Conservation (phyloP, 225 moss, liverwort and hornwort genomes). For the Physcomitrellopsis africana region DNA sequence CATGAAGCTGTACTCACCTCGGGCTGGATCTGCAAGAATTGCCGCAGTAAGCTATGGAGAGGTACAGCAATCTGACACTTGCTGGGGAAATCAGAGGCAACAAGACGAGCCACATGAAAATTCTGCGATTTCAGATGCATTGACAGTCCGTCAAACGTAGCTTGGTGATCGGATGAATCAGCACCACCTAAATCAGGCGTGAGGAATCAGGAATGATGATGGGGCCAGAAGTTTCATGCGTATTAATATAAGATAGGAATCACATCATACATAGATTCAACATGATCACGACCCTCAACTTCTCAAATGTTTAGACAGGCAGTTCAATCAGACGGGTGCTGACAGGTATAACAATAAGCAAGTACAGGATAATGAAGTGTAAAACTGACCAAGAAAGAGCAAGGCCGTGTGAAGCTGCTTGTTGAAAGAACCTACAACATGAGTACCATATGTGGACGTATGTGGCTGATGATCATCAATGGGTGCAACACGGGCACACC, state of each 20-base stretch:
- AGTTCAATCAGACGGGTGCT: slow-evolving; percentile 2
- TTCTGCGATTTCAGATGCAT: slow-evolving; percentile 59
- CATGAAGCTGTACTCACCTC: slow-evolving; percentile 60
- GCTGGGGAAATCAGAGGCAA: slow-evolving; percentile 71
- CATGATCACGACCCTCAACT: not conserved
- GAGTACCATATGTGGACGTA: slow-evolving; percentile 34
- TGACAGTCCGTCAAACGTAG: slow-evolving; percentile 73
- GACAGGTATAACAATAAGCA: slow-evolving; percentile 4
- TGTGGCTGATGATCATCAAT: slow-evolving; percentile 38
- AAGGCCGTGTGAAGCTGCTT: slow-evolving; percentile 88
- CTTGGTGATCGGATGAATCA: slow-evolving; percentile 83
- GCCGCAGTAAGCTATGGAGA: slow-evolving; percentile 76
- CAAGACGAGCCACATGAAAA: slow-evolving; percentile 89
- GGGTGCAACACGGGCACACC: slow-evolving; percentile 46
- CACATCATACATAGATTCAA: not conserved
- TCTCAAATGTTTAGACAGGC: not conserved
- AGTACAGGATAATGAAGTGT: not conserved
- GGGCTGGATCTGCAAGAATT: slow-evolving; percentile 70
- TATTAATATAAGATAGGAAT: not conserved
- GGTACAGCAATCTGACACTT: slow-evolving; percentile 78
- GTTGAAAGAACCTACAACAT: slow-evolving; percentile 55
- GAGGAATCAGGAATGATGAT: slow-evolving; percentile 24
- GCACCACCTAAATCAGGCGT: slow-evolving; percentile 68
- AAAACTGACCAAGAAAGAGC: slow-evolving; percentile 81
- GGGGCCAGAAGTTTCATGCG: not conserved